phyloP scores from a whole-genome alignment of 495 filamentous ascomycete species.

The Gamarada debralockiae region DNA sequence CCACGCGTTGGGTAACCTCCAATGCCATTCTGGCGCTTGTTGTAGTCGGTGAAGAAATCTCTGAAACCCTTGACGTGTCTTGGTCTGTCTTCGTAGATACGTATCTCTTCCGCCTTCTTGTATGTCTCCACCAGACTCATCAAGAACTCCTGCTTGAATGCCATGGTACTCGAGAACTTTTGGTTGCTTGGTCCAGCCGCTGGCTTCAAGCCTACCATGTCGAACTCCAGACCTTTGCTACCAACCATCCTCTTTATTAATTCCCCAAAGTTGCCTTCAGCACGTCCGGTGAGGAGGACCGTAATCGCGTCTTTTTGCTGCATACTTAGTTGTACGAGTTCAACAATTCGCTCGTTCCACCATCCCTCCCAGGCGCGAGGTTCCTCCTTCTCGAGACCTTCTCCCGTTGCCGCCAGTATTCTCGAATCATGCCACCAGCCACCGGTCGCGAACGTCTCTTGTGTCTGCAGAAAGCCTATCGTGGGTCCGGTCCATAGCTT shows the following conservation, averaged over 20 bases:
- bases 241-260: slow-evolving; percentile 79
- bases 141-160: slow-evolving; percentile 84
- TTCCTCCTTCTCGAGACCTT: slow-evolving; percentile 81
- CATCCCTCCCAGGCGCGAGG: slow-evolving; percentile 82
- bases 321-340: slow-evolving; percentile 77
- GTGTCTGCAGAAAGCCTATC: slow-evolving; percentile 68
- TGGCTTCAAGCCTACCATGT: slow-evolving; percentile 88
- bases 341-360: slow-evolving; percentile 95
- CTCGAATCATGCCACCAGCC: slow-evolving; percentile 97
- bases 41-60: slow-evolving; percentile 72
- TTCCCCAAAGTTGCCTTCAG: slow-evolving; percentile 68
- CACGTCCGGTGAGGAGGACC: slow-evolving; percentile 86
- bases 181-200: slow-evolving; percentile 73
- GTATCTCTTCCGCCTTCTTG: slow-evolving; percentile 72
- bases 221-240: slow-evolving; percentile 78
- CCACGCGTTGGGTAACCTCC: slow-evolving; percentile 39
- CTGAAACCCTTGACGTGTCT: slow-evolving; percentile 74
- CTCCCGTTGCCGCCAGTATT: slow-evolving; percentile 82
- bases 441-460: slow-evolving; percentile 74
- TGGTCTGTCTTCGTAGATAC: slow-evolving; percentile 57
- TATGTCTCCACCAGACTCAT: slow-evolving; percentile 81
- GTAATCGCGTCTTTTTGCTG: slow-evolving; percentile 83
- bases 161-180: slow-evolving; percentile 72
- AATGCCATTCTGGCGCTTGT: slow-evolving; percentile 42
- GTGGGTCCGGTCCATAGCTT: slow-evolving; percentile 80